Evolutionary conservation across 352 stramenopile species (phyloP), one percentile per base, ranked within the genome.

Genomic region (Globisporangium nagaii): DNA sequence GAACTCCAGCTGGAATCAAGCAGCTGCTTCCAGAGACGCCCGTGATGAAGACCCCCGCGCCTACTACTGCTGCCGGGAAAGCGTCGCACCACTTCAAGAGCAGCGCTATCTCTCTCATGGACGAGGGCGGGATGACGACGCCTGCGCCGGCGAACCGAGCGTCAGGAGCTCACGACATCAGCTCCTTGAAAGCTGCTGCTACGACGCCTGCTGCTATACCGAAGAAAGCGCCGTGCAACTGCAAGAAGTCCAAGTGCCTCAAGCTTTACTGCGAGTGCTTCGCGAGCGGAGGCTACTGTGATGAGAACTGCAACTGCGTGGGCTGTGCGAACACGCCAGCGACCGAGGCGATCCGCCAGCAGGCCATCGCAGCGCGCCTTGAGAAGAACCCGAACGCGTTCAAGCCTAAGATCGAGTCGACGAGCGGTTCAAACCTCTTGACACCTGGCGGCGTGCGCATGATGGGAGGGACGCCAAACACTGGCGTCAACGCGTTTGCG

Each of bases 191-290:
- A 27, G 31, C 31, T 10, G 32, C 65, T 20, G 24, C 50, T 10
- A 36, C 58, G 22, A 22, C 57, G 7, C 36, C 59, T 2, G 20
- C 48, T 12, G 34, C 17, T 24, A 48, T 32, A 39, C 45, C 56
- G 35, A 92, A 84, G 46, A 89, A 87, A 40, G 77, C 81, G 0
- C 80, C 81, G 6, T 99, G 96, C 75, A 98, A 97, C 46, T 99
- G 96, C 75, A 98, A 98, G 62, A 98, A 98, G 68, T 98, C 94
- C 31, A 97, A 97, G 68, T 99, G 96, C 52, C 78, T 99, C 15
- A 99, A 99, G 70, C 60, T 99, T 25, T 96, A 98, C 66, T 99
- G 96, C 61, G 91, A 98, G 61, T 99, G 96, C 62, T 99, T 99
- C 64, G 88, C 89, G 1, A 88, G 82, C 27, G 86, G 92, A 12